Evolutionary conservation across 2,329 filamentous ascomycete genomes (phyloP).

Genomic region (Trichoderma atroviride): DNA sequence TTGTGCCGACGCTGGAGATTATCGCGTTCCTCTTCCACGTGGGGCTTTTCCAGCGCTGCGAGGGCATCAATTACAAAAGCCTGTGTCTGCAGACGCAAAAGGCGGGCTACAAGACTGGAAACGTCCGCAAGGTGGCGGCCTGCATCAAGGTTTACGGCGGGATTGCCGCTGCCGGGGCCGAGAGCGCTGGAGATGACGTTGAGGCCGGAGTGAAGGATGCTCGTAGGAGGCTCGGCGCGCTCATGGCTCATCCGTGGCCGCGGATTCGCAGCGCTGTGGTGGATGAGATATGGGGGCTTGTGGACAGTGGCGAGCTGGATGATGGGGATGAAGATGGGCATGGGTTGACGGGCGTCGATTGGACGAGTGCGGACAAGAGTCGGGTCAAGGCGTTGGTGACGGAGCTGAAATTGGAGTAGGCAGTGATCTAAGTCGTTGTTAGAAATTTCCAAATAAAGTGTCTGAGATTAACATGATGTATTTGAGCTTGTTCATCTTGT

Average conservation of each 20-base stretch:
- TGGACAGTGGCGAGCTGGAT: conserved; percentile 35
- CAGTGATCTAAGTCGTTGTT: neutral
- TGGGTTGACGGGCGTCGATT: conserved; percentile 57
- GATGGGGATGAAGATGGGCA: conserved; percentile 32
- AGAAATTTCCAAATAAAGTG: neutral
- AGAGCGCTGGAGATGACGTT: conserved; percentile 32
- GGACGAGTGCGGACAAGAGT: conserved; percentile 56
- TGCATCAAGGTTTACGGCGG: conserved; percentile 79
- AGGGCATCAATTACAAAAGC: conserved; percentile 50
- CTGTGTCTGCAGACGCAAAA: conserved; percentile 75
- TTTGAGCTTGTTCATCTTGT: neutral
- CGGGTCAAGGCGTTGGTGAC: conserved; percentile 48
- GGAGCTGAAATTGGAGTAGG: conserved; percentile 45
- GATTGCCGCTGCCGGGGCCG: conserved; percentile 55
- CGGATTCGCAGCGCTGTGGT: conserved; percentile 64
- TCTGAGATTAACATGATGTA: too few species aligned
- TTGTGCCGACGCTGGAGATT: conserved; percentile 76
- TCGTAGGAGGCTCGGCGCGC: conserved; percentile 67
- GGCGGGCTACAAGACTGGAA: conserved; percentile 79
- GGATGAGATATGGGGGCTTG: conserved; percentile 61
- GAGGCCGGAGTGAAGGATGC: conserved; percentile 52
- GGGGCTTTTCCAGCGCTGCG: conserved; percentile 49
- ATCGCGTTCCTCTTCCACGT: conserved; percentile 75
- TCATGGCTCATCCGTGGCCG: conserved; percentile 83
- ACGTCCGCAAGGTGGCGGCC: conserved; percentile 78